Evolutionary conservation across 768 basidiomycete species (phyloP).

Genomic region (Rickenella mellea): DNA sequence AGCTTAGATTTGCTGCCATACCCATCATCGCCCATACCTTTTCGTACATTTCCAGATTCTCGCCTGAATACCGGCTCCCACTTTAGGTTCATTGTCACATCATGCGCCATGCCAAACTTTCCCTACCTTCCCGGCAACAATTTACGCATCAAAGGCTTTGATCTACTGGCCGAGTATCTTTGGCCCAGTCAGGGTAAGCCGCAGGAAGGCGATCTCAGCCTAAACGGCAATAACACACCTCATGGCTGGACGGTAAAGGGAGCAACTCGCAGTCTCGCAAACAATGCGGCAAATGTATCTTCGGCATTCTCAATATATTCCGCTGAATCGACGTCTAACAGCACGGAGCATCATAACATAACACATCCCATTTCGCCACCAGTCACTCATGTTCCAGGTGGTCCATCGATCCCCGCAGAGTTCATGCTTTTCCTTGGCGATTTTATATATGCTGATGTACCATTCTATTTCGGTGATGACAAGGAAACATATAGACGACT

Average conservation of each 20-base stretch:
- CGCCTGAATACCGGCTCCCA: slow-evolving; percentile 39
- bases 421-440: slow-evolving; percentile 69
- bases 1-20: slow-evolving; percentile 33
- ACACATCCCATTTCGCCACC: slow-evolving; percentile 9
- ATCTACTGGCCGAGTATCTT: slow-evolving; percentile 50
- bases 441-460: slow-evolving; percentile 70
- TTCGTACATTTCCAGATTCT: slow-evolving; percentile 71
- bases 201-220: neutral
- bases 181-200: slow-evolving; percentile 15
- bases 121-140: slow-evolving; percentile 53
- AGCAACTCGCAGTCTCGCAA: too few relatives aligned
- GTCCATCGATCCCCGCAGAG: slow-evolving; percentile 27
- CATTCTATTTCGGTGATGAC: slow-evolving; percentile 49
- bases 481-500: slow-evolving; percentile 51
- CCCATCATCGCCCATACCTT: slow-evolving; percentile 40
- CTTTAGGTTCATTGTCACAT: slow-evolving; percentile 63
- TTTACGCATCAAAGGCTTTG: slow-evolving; percentile 51
- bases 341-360: slow-evolving; percentile 6
- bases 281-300: neutral
- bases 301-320: neutral
- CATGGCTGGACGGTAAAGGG: too few relatives aligned
- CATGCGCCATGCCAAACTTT: slow-evolving; percentile 63
- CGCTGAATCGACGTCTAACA: neutral
- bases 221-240: too few relatives aligned
- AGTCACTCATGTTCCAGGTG: slow-evolving; percentile 6